Conservation (phyloP, 495 filamentous ascomycete genomes). For the Corynascus novoguineensis region DNA sequence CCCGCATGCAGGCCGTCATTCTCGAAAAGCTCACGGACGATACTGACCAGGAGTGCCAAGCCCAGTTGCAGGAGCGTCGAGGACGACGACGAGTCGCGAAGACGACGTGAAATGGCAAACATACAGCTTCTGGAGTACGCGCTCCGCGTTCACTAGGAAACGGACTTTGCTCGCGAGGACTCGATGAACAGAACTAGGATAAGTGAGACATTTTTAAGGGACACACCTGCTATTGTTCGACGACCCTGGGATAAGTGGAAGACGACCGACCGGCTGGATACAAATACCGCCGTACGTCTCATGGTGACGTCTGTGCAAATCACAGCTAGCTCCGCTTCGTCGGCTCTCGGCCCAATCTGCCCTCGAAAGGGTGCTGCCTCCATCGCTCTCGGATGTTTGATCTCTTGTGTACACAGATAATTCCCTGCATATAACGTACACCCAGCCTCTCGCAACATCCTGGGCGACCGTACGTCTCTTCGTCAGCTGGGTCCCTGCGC, state of each 20-base stretch:
- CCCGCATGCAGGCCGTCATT: slow-evolving; percentile 19
- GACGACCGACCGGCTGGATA: slow-evolving; percentile 25
- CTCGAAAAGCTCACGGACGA: slow-evolving; percentile 23
- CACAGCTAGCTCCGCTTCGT: not conserved
- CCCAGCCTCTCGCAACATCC: not conserved
- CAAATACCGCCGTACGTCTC: slow-evolving; percentile 27
- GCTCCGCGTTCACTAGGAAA: slow-evolving; percentile 23
- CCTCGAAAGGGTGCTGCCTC: slow-evolving; percentile 9
- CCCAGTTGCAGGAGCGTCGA: not conserved
- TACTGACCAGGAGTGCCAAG: not conserved
- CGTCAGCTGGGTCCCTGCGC: not conserved
- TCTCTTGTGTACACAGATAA: not conserved
- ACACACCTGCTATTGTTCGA: not conserved
- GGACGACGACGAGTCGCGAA: not conserved
- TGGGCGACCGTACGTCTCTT: not conserved
- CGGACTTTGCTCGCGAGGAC: slow-evolving; percentile 1
- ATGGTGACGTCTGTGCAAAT: not conserved
- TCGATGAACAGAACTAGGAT: not conserved
- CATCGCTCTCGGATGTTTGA: not conserved
- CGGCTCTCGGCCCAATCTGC: slow-evolving; percentile 26
- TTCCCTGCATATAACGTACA: not conserved
- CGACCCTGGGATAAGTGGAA: slow-evolving; percentile 24
- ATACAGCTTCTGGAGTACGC: slow-evolving; percentile 22
- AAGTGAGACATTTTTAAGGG: not conserved
- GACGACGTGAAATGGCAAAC: slow-evolving; percentile 5